Conservation (phyloP, 306 rosid genomes). For the Vicia faba region DNA sequence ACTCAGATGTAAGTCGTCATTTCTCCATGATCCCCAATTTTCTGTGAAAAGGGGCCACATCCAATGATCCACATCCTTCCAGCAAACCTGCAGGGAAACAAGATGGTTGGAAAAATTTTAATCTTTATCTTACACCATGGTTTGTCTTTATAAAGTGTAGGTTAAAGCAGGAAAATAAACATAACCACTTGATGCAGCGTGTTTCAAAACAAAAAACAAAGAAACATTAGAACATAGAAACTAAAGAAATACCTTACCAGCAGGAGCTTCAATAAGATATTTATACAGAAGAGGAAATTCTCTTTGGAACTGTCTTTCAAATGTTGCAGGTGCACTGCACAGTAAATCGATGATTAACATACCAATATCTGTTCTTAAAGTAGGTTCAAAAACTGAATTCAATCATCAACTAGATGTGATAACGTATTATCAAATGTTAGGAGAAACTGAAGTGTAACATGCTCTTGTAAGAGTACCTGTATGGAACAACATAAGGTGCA, state of each 20-base stretch:
- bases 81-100: constrained; percentile 53
- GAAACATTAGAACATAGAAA: constrained; percentile 9
- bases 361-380: constrained; percentile 14
- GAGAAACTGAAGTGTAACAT: background rate
- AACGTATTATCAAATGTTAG: constrained; percentile 14
- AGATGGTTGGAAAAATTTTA: constrained; percentile 7
- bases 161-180: constrained; percentile 19
- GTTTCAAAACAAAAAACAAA: background rate
- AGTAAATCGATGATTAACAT: constrained; percentile 33
- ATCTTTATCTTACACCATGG: background rate
- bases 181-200: constrained; percentile 13
- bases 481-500: constrained; percentile 87
- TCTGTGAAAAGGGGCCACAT: constrained; percentile 93
- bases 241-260: constrained; percentile 56
- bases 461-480: constrained; percentile 52
- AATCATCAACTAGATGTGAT: constrained; percentile 11
- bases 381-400: constrained; percentile 18
- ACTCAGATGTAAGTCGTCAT: constrained; percentile 61
- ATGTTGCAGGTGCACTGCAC: constrained; percentile 75
- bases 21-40: constrained; percentile 84
- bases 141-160: background rate
- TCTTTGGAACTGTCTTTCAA: constrained; percentile 67
- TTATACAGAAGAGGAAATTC: constrained; percentile 63
- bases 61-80: constrained; percentile 90
- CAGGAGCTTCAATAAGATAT: constrained; percentile 65